These are phyloP conservation scores for Acanthamoeba castellanii DNA, from an alignment of 208 protist species.

Conservation along the genomic window DNA sequence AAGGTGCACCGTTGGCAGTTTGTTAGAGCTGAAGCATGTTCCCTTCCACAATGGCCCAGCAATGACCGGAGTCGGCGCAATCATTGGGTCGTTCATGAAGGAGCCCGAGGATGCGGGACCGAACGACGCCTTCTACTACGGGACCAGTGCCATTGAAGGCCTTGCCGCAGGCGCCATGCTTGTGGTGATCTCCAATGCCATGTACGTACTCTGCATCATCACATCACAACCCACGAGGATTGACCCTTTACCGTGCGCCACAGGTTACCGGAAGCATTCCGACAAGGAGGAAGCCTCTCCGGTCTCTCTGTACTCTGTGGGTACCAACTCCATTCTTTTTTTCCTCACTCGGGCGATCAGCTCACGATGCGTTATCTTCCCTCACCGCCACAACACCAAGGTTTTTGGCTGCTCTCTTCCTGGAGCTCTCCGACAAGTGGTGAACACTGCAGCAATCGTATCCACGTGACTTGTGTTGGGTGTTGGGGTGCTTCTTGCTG, in stretches of 20 bases:
- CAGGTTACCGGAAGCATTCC: not conserved
- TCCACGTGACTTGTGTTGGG: not conserved
- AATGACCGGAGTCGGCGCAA: not conserved
- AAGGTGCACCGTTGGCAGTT: no score
- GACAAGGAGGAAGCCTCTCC: slow-evolving; percentile 4
- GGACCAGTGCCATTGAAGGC: not conserved
- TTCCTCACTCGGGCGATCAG: not conserved
- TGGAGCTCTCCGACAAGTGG: slow-evolving; percentile 21
- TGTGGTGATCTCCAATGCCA: slow-evolving; percentile 22
- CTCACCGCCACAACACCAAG: not conserved
- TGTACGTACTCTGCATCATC: not conserved
- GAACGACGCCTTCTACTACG: not conserved
- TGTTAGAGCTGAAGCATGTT: not conserved
- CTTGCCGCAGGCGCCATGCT: not conserved
- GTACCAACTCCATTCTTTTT: not conserved
- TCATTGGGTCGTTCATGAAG: slow-evolving; percentile 17
- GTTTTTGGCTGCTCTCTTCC: not conserved
- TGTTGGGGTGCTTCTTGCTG: not conserved
- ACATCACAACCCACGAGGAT: no score
- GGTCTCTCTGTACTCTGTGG: not conserved
- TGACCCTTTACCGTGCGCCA: not conserved
- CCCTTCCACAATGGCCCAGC: not conserved
- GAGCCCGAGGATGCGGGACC: not conserved
- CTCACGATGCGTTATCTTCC: not conserved
- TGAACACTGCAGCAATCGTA: not conserved